phyloP scores from a whole-genome alignment of 2,329 filamentous ascomycete genomes.

The Zasmidium cellare region DNA sequence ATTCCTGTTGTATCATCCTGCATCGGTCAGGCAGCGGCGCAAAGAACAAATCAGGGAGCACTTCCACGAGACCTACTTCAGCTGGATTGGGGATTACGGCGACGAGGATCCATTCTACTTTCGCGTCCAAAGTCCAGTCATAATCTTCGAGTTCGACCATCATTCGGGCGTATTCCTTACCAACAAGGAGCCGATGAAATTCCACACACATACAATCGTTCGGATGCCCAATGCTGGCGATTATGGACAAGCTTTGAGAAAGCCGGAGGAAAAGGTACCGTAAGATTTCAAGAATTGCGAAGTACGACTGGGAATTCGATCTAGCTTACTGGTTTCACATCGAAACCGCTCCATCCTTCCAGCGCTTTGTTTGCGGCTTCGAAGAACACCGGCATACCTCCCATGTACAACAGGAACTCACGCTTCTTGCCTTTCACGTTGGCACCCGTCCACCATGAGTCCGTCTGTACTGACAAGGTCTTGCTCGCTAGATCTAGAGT shows the following conservation, averaged over 20 bases:
- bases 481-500: slow-evolving; percentile 18
- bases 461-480: slow-evolving; percentile 24
- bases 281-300: neutral
- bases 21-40: slow-evolving; percentile 53
- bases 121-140: slow-evolving; percentile 72
- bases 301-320: neutral
- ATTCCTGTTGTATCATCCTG: slow-evolving; percentile 69
- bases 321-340: neutral
- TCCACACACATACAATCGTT: slow-evolving; percentile 75
- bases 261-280: slow-evolving; percentile 17
- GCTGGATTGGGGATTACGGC: slow-evolving; percentile 72
- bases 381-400: slow-evolving; percentile 16
- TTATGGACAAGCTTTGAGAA: slow-evolving; percentile 59
- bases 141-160: slow-evolving; percentile 76
- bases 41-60: slow-evolving; percentile 56
- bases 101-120: slow-evolving; percentile 75
- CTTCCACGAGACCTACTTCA: slow-evolving; percentile 73
- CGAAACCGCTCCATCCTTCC: slow-evolving; percentile 12
- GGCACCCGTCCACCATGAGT: slow-evolving; percentile 37
- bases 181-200: slow-evolving; percentile 72
- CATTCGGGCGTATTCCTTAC: slow-evolving; percentile 76
- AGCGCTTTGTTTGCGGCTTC: slow-evolving; percentile 5
- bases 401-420: slow-evolving; percentile 37
- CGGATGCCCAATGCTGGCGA: slow-evolving; percentile 74
- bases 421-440: slow-evolving; percentile 47